Conservation (phyloP, 352 stramenopile species). For the Phytophthora nicotianae region DNA sequence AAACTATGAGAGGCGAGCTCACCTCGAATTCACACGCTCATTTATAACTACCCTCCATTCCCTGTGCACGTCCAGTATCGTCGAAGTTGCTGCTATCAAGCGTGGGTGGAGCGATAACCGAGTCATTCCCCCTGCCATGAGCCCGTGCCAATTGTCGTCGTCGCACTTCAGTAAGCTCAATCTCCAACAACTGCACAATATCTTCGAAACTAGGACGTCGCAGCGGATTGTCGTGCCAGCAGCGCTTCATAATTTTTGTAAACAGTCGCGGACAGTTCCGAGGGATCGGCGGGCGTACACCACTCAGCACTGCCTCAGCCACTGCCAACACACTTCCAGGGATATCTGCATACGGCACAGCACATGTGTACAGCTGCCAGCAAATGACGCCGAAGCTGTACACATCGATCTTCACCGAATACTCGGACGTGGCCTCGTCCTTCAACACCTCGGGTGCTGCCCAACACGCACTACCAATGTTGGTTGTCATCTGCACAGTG, state of each 20-base stretch:
- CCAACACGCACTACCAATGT: conserved; percentile 84
- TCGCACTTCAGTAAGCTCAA: conserved; percentile 64
- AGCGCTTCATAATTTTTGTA: conserved; percentile 83
- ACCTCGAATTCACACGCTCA: conserved; percentile 26
- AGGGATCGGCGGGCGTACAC: conserved; percentile 67
- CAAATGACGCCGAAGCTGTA: conserved; percentile 89
- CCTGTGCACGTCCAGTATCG: conserved; percentile 18
- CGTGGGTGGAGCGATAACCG: conserved; percentile 25
- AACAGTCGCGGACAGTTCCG: conserved; percentile 66
- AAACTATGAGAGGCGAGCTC: conserved; percentile 32
- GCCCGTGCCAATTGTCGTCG: conserved; percentile 33
- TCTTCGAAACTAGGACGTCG: conserved; percentile 79
- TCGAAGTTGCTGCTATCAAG: conserved; percentile 28
- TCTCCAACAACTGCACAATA: conserved; percentile 78
- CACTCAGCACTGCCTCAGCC: conserved; percentile 71
- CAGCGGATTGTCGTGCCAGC: conserved; percentile 74
- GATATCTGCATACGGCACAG: conserved; percentile 75
- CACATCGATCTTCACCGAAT: conserved; percentile 86
- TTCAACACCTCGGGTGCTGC: conserved; percentile 76
- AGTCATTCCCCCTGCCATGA: conserved; percentile 24
- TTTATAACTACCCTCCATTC: conserved; percentile 13
- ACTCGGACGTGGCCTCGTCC: conserved; percentile 68
- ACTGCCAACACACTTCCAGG: conserved; percentile 78
- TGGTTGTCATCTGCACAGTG: conserved; percentile 82
- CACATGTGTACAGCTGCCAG: conserved; percentile 82